Conservation (phyloP, 2,329 filamentous ascomycete genomes). For the Pseudocercospora ulei region DNA sequence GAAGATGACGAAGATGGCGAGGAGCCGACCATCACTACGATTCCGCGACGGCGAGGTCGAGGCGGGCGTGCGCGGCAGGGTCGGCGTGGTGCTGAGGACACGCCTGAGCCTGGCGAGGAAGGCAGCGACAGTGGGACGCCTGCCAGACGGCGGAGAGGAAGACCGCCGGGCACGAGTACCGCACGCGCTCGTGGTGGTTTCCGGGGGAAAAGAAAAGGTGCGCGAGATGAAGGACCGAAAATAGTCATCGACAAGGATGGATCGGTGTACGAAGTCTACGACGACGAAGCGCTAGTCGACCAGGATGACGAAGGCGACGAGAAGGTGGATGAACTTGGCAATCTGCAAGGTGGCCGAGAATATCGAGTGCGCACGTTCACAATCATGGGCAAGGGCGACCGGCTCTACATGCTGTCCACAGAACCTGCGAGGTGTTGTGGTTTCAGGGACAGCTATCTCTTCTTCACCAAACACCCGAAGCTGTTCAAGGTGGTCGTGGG, state of each 20-base stretch:
- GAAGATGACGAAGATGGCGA: slow-evolving; percentile 31
- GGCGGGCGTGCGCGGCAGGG: slow-evolving; percentile 15
- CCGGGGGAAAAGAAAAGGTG: slow-evolving; percentile 64
- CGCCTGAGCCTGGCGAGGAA: slow-evolving; percentile 44
- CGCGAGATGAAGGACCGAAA: slow-evolving; percentile 65
- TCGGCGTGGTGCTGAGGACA: slow-evolving; percentile 50
- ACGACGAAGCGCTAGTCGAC: slow-evolving; percentile 84
- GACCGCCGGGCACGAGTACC: slow-evolving; percentile 36
- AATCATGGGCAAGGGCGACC: slow-evolving; percentile 68
- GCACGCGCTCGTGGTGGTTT: slow-evolving; percentile 46
- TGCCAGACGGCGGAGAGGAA: slow-evolving; percentile 42
- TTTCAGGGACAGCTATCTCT: slow-evolving; percentile 94
- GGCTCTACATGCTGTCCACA: slow-evolving; percentile 96
- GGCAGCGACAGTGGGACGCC: slow-evolving; percentile 43
- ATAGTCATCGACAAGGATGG: slow-evolving; percentile 90
- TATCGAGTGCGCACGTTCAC: slow-evolving; percentile 95
- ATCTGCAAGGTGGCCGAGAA: slow-evolving; percentile 71
- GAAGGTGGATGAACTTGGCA: slow-evolving; percentile 85
- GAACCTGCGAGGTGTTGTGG: slow-evolving; percentile 94
- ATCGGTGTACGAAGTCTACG: slow-evolving; percentile 76
- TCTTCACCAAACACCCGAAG: slow-evolving; percentile 95
- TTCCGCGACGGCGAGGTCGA: slow-evolving; percentile 38
- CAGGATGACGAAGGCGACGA: slow-evolving; percentile 80
- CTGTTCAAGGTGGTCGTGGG: slow-evolving; percentile 97
- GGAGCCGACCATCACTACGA: slow-evolving; percentile 28